phyloP scores from a whole-genome alignment of 805 yeast species.

The Saitoella complicata region DNA sequence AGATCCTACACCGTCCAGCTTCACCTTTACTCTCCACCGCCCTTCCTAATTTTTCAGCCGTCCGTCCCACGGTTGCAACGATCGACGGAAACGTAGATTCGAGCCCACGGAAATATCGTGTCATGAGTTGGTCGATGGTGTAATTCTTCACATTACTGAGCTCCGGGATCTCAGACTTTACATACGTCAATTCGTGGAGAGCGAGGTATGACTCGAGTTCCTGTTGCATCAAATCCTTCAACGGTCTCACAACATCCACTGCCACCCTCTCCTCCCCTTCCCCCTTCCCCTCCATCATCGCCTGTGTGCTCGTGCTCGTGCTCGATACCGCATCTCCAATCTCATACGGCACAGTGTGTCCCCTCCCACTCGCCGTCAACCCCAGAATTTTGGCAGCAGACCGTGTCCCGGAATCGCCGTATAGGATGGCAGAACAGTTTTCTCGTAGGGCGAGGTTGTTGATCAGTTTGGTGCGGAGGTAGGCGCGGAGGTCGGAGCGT shows the following conservation, averaged over 20 bases:
- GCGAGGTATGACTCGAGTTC: conserved; percentile 46
- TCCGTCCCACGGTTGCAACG: conserved; percentile 80
- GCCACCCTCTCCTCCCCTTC: neutral
- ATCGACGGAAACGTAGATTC: conserved; percentile 75
- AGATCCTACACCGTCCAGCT: conserved; percentile 33
- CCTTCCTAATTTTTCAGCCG: conserved; percentile 50
- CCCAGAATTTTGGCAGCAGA: conserved; percentile 26
- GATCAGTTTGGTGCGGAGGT: too few relatives aligned
- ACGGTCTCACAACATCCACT: conserved; percentile 41
- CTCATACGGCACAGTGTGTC: conserved; percentile 40
- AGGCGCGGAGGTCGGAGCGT: too few relatives aligned
- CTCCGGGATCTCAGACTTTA: conserved; percentile 13
- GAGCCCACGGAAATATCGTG: conserved; percentile 51
- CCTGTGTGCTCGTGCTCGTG: neutral
- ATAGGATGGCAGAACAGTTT: neutral
- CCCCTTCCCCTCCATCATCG: neutral
- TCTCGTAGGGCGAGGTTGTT: too few relatives aligned
- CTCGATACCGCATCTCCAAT: conserved; percentile 3
- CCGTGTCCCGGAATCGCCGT: neutral
- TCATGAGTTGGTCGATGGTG: conserved; percentile 69
- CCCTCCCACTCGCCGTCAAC: conserved; percentile 74
- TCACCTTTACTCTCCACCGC: conserved; percentile 4
- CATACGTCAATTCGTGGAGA: conserved; percentile 26
- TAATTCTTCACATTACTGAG: conserved; percentile 42
- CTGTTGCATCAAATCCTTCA: conserved; percentile 54